Base-by-base conservation (phyloP, 2,329 filamentous ascomycete species). In the Aspergillus thermomutatus region DNA sequence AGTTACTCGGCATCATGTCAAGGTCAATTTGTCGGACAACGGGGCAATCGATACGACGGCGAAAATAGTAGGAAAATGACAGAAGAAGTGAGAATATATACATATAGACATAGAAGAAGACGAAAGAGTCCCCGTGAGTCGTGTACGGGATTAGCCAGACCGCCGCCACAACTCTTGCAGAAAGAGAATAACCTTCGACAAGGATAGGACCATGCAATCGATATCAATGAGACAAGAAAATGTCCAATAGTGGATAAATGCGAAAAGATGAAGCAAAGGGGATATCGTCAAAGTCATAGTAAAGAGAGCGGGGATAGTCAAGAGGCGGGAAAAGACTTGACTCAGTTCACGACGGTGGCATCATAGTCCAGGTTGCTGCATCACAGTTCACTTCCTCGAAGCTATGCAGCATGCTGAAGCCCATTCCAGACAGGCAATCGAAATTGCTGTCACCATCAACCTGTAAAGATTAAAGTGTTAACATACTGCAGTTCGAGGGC, bases 341-440 rank as follows among this genome's bases (percentile, higher is more conserved):
- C 50, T 52, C 14, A n/a, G 10, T 49, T 55, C 58, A 72, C 34
- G 67, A 60, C 8, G 78, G 71, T 54, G 80, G 77, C 66, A 82
- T 79, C 75, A 82, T 79, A 1, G 78, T 83, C 83, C 83, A 87
- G 7, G 82, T 85, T 50, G 82, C 79, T 47, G 83, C 83, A 70
- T 88, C 85, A 66, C 83, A 87, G 58, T 86, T 89, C 53, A 94
- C 83, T 72, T 95, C 90, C 66, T 96, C 91, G 72, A 92, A 95
- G 43, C 83, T 87, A 74, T 93, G 88, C 60, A 92, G 76, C 47
- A 90, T 83, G 61, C 86, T 85, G 68, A 95, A 95, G 1, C 91
- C 91, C 88, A 95, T 91, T 0, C 85, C 85, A 54, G 87, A 80
- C 57, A 95, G 77, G 37, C 87, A 85, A 71, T 94, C 90, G 61